phyloP scores from a whole-genome alignment of 306 rosid species.

The Vigna mungo region DNA sequence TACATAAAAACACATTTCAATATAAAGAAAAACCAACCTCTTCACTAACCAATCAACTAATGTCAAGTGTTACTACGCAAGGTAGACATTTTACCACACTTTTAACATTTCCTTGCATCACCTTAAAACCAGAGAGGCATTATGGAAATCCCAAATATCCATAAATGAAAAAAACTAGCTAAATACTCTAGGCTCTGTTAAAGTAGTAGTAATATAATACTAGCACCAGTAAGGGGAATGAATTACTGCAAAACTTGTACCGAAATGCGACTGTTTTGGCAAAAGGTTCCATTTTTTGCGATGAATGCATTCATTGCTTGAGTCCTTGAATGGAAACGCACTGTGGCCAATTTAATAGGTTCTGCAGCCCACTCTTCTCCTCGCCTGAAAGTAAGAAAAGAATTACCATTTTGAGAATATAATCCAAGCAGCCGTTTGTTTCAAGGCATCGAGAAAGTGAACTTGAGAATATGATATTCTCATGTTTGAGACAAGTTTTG shows the following conservation, averaged over 20 bases:
- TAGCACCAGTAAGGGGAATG: neutral
- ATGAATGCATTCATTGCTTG: constrained; percentile 79
- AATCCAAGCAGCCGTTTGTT: neutral
- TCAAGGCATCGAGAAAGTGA: neutral
- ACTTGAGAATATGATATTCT: neutral
- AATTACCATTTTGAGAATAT: constrained; percentile 21
- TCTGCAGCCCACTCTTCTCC: constrained; percentile 27
- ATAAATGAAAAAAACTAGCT: neutral
- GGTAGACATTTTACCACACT: neutral
- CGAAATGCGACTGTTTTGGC: constrained; percentile 62
- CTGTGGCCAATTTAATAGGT: constrained; percentile 57
- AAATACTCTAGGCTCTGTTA: constrained; percentile 22
- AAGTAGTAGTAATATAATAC: constrained; percentile 15
- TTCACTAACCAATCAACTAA: constrained; percentile 16
- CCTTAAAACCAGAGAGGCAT: neutral
- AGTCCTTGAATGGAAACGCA: constrained; percentile 57
- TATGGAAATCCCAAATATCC: neutral
- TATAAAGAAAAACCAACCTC: neutral
- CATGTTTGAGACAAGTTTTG: neutral
- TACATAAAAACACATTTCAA: neutral
- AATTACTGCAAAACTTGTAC: constrained; percentile 73
- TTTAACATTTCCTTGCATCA: constrained; percentile 1
- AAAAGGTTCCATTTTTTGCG: constrained; percentile 65
- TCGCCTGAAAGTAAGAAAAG: constrained; percentile 55
- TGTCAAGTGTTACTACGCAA: constrained; percentile 14